phyloP scores from a whole-genome alignment of 306 rosid species.

The Acacia confusa region DNA sequence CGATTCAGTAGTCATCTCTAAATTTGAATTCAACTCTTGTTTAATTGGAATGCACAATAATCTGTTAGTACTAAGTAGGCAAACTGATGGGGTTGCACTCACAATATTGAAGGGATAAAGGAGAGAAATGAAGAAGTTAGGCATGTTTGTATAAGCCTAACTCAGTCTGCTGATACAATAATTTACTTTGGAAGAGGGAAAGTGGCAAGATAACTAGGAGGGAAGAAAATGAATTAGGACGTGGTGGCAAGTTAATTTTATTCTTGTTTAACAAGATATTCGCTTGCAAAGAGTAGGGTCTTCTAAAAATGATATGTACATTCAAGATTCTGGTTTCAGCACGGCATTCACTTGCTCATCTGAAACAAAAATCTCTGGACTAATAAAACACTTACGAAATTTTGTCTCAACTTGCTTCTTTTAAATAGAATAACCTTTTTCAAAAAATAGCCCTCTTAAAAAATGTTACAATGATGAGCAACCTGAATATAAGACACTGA shows the following conservation, averaged over 20 bases:
- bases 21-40: background rate
- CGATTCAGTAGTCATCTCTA: background rate
- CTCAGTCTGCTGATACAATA: background rate
- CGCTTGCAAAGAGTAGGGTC: background rate
- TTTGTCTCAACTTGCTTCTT: background rate
- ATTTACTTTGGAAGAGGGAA: background rate
- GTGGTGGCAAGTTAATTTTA: background rate
- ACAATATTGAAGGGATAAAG: background rate
- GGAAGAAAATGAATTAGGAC: background rate
- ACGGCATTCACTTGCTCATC: background rate
- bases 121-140: background rate
- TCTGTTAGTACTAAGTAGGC: background rate
- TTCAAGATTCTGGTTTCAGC: background rate
- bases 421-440: background rate
- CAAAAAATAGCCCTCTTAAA: too few relatives aligned
- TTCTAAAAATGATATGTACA: background rate
- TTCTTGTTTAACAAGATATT: background rate
- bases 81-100: background rate
- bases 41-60: background rate
- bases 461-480: background rate
- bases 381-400: background rate
- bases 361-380: background rate
- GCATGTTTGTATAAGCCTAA: background rate
- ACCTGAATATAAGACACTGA: background rate
- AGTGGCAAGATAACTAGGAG: background rate